These are phyloP conservation scores for Tetrahymena borealis DNA, from an alignment of 73 alveolate species.

Conservation along the genomic window DNA sequence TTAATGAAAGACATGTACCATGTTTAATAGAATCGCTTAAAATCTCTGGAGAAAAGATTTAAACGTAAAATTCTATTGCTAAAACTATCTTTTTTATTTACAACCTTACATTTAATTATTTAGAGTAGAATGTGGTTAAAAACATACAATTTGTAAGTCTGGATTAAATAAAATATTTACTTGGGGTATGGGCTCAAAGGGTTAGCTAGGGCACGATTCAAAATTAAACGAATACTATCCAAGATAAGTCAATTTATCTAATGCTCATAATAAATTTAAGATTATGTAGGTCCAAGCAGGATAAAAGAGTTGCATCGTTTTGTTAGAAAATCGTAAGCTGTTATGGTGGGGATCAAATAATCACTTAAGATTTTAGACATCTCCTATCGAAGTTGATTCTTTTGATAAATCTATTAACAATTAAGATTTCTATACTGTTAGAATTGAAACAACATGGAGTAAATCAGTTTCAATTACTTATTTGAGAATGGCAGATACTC, in stretches of 20 bases:
- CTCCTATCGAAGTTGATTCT: neutral
- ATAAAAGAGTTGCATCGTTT: neutral
- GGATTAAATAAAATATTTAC: slow-evolving; percentile 90
- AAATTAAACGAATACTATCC: slow-evolving; percentile 74
- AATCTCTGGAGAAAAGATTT: neutral
- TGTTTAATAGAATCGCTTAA: neutral
- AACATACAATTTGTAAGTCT: slow-evolving; percentile 92
- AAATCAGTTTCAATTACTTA: neutral
- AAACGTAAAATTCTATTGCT: neutral
- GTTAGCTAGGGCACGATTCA: slow-evolving; percentile 89
- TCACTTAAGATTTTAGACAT: neutral
- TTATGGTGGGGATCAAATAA: neutral
- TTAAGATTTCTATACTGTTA: neutral
- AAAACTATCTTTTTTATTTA: neutral
- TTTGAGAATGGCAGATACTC: neutral
- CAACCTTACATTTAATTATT: slow-evolving; percentile 60
- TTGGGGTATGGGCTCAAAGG: slow-evolving; percentile 97
- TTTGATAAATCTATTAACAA: neutral
- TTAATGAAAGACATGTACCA: neutral
- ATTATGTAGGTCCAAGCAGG: neutral
- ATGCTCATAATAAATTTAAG: neutral
- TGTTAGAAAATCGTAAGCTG: neutral
- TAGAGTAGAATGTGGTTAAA: slow-evolving; percentile 91
- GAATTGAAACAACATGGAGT: neutral
- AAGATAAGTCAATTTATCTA: slow-evolving; percentile 67